Conservation (phyloP, 2,329 filamentous ascomycete genomes). For the Xylaria hypoxylon region DNA sequence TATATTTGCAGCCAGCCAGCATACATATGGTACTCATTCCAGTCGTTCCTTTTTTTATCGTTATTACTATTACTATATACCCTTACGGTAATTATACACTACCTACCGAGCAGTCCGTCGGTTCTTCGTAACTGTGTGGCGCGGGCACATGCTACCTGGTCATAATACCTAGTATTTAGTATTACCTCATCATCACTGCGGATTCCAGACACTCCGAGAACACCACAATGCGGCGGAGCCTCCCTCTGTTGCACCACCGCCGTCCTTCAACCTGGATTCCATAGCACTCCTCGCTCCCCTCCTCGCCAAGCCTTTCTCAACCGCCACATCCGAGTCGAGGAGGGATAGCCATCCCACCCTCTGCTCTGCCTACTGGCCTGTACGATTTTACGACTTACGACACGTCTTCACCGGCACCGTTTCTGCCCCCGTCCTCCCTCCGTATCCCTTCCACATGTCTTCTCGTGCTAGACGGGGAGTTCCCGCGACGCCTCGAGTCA, state of each 20-base stretch:
- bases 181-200: conserved; percentile 18
- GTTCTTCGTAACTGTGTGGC: background rate
- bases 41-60: background rate
- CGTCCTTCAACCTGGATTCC: conserved; percentile 67
- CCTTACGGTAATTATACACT: background rate
- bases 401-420: conserved; percentile 69
- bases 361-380: conserved; percentile 60
- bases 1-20: background rate
- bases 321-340: conserved; percentile 56
- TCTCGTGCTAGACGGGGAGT: conserved; percentile 65
- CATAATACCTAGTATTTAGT: background rate
- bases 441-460: conserved; percentile 68
- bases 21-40: background rate
- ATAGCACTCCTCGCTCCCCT: conserved; percentile 57
- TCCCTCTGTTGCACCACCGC: conserved; percentile 65
- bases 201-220: conserved; percentile 24
- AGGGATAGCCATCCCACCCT: conserved; percentile 62
- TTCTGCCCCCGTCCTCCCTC: conserved; percentile 67
- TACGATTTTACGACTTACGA: conserved; percentile 60
- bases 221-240: conserved; percentile 67
- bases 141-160: conserved; percentile 16
- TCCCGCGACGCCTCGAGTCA: conserved; percentile 85
- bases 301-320: conserved; percentile 49
- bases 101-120: conserved; percentile 1
- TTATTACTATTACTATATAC: too few species aligned